Evolutionary conservation across 441 rosid genomes (phyloP).

Genomic region (Daphne laureola): DNA sequence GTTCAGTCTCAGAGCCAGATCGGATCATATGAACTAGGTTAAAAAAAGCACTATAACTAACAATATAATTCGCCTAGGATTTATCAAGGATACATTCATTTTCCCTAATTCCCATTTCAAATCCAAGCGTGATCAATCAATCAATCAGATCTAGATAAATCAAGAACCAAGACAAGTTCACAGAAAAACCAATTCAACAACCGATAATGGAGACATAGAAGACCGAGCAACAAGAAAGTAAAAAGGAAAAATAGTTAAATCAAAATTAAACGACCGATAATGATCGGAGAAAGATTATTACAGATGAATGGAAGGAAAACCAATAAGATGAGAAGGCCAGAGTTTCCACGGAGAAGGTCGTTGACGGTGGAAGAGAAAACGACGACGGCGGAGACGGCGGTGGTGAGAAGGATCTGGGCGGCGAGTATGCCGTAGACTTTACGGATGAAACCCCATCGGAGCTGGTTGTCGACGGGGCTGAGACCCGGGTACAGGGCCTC

Average conservation of each 20-base stretch:
- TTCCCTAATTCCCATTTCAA: no score
- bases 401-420: constrained; percentile 74
- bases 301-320: constrained; percentile 65
- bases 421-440: constrained; percentile 82
- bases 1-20: no score
- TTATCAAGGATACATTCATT: no score
- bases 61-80: no score
- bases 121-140: no score
- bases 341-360: constrained; percentile 54
- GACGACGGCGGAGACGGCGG: constrained; percentile 58
- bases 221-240: neutral
- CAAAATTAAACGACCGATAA: neutral
- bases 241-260: neutral
- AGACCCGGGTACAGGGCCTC: constrained; percentile 73
- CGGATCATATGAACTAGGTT: no score
- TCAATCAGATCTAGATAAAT: no score
- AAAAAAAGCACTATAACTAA: no score
- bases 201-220: neutral
- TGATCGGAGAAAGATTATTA: constrained; percentile 13
- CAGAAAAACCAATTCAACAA: neutral
- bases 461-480: constrained; percentile 71
- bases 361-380: constrained; percentile 66
- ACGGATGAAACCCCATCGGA: constrained; percentile 89
- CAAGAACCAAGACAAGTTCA: no score
- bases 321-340: constrained; percentile 70